Evolutionary conservation across 2,329 filamentous ascomycete species (phyloP).

Genomic region (Xylariaceae sp.): DNA sequence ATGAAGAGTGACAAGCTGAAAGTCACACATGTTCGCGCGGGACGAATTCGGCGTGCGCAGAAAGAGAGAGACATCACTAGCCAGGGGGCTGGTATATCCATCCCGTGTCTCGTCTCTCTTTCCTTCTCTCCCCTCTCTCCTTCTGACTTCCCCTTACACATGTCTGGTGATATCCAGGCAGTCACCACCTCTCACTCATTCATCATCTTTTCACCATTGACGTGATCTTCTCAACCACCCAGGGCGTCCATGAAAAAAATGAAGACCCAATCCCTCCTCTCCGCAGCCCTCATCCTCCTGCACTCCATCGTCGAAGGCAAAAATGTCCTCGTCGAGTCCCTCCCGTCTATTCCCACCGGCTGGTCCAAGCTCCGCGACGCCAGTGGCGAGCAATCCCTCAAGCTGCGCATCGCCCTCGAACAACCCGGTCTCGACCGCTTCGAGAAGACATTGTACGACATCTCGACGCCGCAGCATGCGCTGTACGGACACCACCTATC

Average conservation of each 20-base stretch:
- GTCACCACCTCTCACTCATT: neutral
- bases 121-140: neutral
- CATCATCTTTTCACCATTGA: neutral
- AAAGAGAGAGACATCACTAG: neutral
- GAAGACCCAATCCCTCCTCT: constrained; percentile 21
- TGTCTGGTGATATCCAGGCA: neutral
- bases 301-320: constrained; percentile 20
- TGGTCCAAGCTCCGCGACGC: constrained; percentile 36
- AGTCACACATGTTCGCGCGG: neutral
- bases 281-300: constrained; percentile 21
- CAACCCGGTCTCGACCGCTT: constrained; percentile 47
- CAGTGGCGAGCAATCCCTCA: constrained; percentile 37
- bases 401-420: constrained; percentile 44
- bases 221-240: neutral
- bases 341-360: constrained; percentile 34
- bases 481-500: constrained; percentile 59
- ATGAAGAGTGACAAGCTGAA: neutral
- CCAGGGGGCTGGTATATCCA: neutral
- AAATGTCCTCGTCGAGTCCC: constrained; percentile 34
- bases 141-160: neutral
- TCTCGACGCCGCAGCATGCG: constrained; percentile 55
- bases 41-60: neutral
- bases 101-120: neutral
- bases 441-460: constrained; percentile 53
- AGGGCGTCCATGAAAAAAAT: constrained; percentile 14